Base-by-base conservation (phyloP, 768 basidiomycete species). In the Trametes elegans region DNA sequence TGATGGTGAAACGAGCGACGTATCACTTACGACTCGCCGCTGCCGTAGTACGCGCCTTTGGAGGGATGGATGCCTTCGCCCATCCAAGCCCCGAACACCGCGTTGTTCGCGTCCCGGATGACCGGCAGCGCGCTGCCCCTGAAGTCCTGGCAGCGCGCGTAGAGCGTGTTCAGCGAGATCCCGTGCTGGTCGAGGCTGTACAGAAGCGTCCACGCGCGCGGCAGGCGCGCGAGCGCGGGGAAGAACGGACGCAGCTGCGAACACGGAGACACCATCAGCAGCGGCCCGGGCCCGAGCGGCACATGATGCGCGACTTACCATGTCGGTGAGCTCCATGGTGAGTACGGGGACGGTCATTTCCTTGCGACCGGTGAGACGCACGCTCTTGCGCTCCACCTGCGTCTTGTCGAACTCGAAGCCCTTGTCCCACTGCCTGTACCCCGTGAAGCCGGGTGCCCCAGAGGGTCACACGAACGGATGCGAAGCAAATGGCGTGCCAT, bases 161-260 rank as follows among this genome's bases (percentile, higher is more conserved):
- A 98, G 5, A 98, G 79, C 1, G 96, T 97, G 40, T 87, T 84
- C 13, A 98, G 76, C 11, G 93, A 95, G 40, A 95, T 93, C 0
- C 96, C 96, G 62, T 98, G 90, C 64, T 97, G 94, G 65, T 98
- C 96, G 16, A 97, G 78, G 14, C 92, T 94, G 72, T 95, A 94
- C 5, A 93, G 71, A 0, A 95, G 79, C 0, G 79, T 79, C 93
- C 93, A 96, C 26, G 76, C 72, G 7, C 77, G 74, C 0, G 86
- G 78, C 16, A 95, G 80, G 4, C 87, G 85, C 1, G 81, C 75
- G 6, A 94, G 79, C 0, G 90, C 83, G 0, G 92, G 88, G 1
- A 95, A 76, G 53, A 84, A 75, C 1, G 83, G 70, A 0, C 90
- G 85, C 23, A 94, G 73, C 90, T 93, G 48, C n/a, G 16, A 7